Base-by-base conservation (phyloP, 2,329 filamentous ascomycete species). In the Cadophora luteo-olivacea region DNA sequence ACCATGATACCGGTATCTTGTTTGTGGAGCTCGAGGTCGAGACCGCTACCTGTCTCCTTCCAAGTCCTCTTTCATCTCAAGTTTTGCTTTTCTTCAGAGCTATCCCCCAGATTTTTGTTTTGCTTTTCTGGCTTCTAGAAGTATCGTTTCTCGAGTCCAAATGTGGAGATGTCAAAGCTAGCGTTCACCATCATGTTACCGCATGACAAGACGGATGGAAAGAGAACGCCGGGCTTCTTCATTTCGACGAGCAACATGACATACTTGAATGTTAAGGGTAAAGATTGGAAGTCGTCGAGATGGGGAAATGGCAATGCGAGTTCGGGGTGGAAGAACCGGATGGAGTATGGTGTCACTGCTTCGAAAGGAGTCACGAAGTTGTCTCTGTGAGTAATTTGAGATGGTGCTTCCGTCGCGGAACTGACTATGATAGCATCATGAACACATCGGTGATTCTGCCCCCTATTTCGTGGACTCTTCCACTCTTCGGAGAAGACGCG, bases 291-390 rank as follows among this genome's bases (percentile, higher is more conserved):
- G n/a, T 41, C 36, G 4, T 62, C 65, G 57, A 62, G 68, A 8
- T 63, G 36, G 25, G 68, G 61, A 1, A 69, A 69, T 49, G 49
- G 29, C 3, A 69, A 69, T 52, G 29, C 54, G 14, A 61, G 38
- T 54, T 62, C 60, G 8, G 68, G 62, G 7, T 69, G 62, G 55
- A 69, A 67, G 68, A 67, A 64, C 19, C 48, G 68, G n/a, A 54
- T 69, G 38, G 68, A 69, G 29, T 69, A 69, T 33, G 64, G 65
- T 48, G 68, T 69, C 36, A 65, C 58, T 32, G 65, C 65, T 48
- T 58, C 64, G 14, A 67, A 67, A 36, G 57, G 60, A 0, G 38
- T 64, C 12, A 69, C 68, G 14, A 69, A 63, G 45, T 36, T 69
- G 9, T 67, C 61, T 6, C 51, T 69, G 68, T 69, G 57, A 67